Conservation (phyloP, 805 yeast species). For the Zygotorulaspora florentina region DNA sequence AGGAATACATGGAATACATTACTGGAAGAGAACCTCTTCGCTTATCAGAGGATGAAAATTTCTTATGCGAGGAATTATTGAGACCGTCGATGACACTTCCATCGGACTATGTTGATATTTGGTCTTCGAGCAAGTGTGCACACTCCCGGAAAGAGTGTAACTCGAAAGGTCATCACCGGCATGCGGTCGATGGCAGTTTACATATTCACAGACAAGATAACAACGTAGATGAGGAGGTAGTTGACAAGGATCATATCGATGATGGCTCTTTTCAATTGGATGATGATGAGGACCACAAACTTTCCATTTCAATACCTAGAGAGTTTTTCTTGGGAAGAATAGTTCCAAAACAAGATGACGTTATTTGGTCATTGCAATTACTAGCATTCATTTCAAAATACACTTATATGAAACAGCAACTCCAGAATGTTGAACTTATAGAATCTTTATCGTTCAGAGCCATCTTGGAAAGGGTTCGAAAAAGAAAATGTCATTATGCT, state of each 20-base stretch:
- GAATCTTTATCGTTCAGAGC: slow-evolving; percentile 59
- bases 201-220: neutral
- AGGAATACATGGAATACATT: slow-evolving; percentile 17
- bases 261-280: slow-evolving; percentile 17
- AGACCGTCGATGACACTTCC: slow-evolving; percentile 16
- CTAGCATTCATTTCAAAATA: slow-evolving; percentile 92
- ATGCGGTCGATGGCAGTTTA: neutral
- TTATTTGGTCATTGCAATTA: slow-evolving; percentile 87
- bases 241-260: slow-evolving; percentile 4
- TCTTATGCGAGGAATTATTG: slow-evolving; percentile 13
- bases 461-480: slow-evolving; percentile 20
- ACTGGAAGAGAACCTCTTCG: slow-evolving; percentile 18
- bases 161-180: neutral
- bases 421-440: slow-evolving; percentile 73
- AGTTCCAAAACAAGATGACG: slow-evolving; percentile 90
- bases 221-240: slow-evolving; percentile 4
- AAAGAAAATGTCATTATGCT: slow-evolving; percentile 9
- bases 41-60: slow-evolving; percentile 13
- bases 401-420: slow-evolving; percentile 65
- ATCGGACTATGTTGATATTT: slow-evolving; percentile 26
- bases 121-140: slow-evolving; percentile 15
- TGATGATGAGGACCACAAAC: slow-evolving; percentile 16
- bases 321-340: slow-evolving; percentile 62
- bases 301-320: slow-evolving; percentile 44
- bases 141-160: slow-evolving; percentile 1